Conservation (phyloP, 208 protist species). For the Herpetomonas tarakana region DNA sequence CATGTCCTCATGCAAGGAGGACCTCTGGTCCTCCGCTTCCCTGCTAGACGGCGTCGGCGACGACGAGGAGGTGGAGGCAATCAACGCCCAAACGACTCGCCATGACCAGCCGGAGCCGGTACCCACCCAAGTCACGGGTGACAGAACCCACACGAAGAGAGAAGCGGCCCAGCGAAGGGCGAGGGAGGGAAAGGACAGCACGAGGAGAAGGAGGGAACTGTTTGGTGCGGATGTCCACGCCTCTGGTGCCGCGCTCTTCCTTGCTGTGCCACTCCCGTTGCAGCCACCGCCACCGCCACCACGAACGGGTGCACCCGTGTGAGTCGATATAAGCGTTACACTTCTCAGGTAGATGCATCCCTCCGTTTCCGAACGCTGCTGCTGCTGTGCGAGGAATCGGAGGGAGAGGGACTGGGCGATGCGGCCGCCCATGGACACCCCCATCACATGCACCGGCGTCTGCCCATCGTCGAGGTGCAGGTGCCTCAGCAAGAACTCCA, state of each 20-base stretch:
- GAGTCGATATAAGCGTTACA: background rate
- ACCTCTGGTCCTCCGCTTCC: too few species aligned
- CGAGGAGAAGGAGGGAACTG: background rate
- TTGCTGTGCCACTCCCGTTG: too few species aligned
- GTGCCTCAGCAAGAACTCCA: background rate
- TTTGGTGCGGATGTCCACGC: background rate
- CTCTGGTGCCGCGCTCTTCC: too few species aligned
- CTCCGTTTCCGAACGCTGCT: too few species aligned
- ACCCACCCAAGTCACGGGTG: too few species aligned
- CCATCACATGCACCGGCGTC: background rate
- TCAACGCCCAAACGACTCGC: background rate
- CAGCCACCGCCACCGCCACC: too few species aligned
- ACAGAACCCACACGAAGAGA: background rate
- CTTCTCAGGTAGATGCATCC: background rate
- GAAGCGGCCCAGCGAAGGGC: background rate
- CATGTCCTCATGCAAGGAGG: too few species aligned
- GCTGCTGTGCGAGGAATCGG: background rate
- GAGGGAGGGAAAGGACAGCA: too few species aligned
- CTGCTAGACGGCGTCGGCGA: background rate
- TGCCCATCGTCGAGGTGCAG: background rate
- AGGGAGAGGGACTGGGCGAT: background rate
- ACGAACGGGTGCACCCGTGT: background rate
- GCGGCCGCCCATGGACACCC: background rate
- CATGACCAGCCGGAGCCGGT: background rate
- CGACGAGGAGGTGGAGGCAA: background rate